A percentile compares a stretch with the other conserved stretches of the same genome.
These are phyloP conservation scores for Erythrophleum fordii DNA, from an alignment of 306 rosid genomes.

Conservation along the genomic window DNA sequence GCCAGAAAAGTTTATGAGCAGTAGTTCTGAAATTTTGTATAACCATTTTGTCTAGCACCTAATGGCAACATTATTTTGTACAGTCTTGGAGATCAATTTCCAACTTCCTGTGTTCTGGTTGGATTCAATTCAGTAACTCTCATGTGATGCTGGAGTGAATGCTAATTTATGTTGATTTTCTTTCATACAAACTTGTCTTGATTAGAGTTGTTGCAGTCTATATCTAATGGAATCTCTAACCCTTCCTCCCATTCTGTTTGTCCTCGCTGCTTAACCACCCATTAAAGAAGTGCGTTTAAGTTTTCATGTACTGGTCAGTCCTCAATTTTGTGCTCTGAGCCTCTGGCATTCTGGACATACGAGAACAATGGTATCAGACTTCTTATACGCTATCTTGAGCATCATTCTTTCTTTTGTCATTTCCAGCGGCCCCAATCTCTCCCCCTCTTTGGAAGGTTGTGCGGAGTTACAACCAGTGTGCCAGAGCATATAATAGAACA, in stretches of 20 bases:
- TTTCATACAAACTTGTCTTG: neutral
- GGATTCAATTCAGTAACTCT: no score
- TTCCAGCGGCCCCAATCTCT: no score
- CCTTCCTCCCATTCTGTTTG: constrained; percentile 20
- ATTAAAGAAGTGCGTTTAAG: neutral
- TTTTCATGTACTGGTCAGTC: neutral
- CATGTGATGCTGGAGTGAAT: neutral
- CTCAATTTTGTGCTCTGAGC: neutral
- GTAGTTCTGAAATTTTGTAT: no score
- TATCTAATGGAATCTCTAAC: neutral
- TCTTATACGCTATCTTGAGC: no score
- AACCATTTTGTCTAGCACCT: no score
- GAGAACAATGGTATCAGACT: neutral
- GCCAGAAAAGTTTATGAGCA: no score
- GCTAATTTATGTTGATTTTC: neutral
- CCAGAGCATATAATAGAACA: neutral
- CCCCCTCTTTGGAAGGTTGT: neutral
- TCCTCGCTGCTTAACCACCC: neutral
- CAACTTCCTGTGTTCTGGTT: no score
- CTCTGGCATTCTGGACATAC: neutral
- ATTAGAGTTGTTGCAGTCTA: neutral
- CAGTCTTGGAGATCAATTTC: no score
- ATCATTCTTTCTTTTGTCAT: no score
- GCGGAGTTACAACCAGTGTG: neutral
- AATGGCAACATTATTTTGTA: no score